Evolutionary conservation across 129 eudicot genomes (phyloP), one percentile per base, ranked within the genome.

Genomic region (Deinandra increscens): DNA sequence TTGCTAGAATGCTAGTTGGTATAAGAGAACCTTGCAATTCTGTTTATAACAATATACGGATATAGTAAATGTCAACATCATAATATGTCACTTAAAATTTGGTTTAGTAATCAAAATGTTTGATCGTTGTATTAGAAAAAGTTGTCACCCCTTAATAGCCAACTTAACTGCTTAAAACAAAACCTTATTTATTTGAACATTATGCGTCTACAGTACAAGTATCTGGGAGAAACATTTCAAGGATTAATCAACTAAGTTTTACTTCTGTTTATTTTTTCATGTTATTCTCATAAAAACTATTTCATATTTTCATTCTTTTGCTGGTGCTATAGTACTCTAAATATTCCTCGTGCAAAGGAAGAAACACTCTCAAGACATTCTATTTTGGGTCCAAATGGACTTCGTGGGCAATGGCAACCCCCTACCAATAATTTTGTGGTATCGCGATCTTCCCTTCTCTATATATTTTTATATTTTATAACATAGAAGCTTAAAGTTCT

Each of bases 351-450:
- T 65, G 90, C 99, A 66, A 85, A 71, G 68, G 97, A 93, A 72
- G 99, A 89, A 81, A 93, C 95, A 46, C 99, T 89, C 65, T 83
- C 84, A 19, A 87, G 80, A 69, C 99, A 93, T 83, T 93, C 99
- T 54, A 87, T 93, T 73, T 75, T 93, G 82, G 99, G 99, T 55
- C 97, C 95, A 31, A 89, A 83, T 81, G 99, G 99, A 77, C 99
- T 93, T 59, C 86, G 82, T 77, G 91, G 86, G 34, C 92, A 87
- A 67, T 87, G 88, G 93, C 95, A 86, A 67, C 81, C 92, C 39
- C 97, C 95, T 68, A 69, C 72, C 78, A 73, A 71, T 53, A 69
- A 69, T 65, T 73, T 73, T 77, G 89, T 79, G 88, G 91, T 89
- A 79, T 79, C 62, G 6, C 59, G 9, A 31, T 54, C 63, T 66